Conservation (phyloP, 2,329 filamentous ascomycete genomes). For the Xylariales sp. region DNA sequence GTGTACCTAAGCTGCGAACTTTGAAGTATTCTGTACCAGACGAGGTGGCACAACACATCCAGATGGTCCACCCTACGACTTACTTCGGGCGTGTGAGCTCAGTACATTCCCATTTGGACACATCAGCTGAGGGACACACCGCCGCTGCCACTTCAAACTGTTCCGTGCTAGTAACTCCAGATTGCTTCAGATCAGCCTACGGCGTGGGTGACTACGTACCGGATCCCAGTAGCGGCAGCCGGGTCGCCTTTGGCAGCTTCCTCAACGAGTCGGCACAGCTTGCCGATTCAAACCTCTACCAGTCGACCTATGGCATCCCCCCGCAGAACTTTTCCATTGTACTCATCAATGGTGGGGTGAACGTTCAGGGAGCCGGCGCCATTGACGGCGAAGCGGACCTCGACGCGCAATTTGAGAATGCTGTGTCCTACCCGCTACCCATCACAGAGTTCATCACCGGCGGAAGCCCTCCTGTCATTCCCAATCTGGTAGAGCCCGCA, state of each 20-base stretch:
- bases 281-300: slow-evolving; percentile 34
- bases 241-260: slow-evolving; percentile 46
- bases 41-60: slow-evolving; percentile 26
- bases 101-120: too few relatives aligned
- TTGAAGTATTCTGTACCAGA: slow-evolving; percentile 17
- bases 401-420: slow-evolving; percentile 24
- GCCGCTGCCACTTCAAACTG: slow-evolving; percentile 15
- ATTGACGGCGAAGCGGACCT: slow-evolving; percentile 22
- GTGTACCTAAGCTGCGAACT: slow-evolving; percentile 24
- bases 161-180: slow-evolving; percentile 34
- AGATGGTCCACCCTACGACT: slow-evolving; percentile 37
- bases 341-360: slow-evolving; percentile 32
- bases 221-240: slow-evolving; percentile 37
- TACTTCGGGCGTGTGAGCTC: slow-evolving; percentile 29
- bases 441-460: slow-evolving; percentile 26
- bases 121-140: slow-evolving; percentile 2
- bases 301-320: slow-evolving; percentile 33
- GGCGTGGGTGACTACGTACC: slow-evolving; percentile 41
- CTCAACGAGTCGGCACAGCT: slow-evolving; percentile 45
- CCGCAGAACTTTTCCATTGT: slow-evolving; percentile 37
- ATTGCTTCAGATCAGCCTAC: slow-evolving; percentile 44
- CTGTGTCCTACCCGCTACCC: slow-evolving; percentile 23
- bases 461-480: slow-evolving; percentile 25
- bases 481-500: slow-evolving; percentile 17
- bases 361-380: slow-evolving; percentile 26